Base-by-base conservation (phyloP, 2,329 filamentous ascomycete genomes). In the Aureobasidium leucospermi region DNA sequence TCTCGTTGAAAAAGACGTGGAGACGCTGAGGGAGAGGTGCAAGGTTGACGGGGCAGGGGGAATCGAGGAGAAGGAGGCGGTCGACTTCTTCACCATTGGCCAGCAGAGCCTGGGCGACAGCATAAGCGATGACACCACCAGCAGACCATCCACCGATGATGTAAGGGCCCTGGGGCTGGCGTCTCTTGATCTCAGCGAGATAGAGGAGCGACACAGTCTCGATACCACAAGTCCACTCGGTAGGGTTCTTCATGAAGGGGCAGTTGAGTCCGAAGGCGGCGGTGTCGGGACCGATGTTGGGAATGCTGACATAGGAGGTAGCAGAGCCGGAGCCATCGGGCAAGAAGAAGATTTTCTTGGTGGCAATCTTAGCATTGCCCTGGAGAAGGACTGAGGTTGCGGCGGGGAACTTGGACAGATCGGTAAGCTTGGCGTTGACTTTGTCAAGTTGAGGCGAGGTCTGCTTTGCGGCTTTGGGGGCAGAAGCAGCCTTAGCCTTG, bases 1-100 rank as follows among this genome's bases (percentile, higher is more conserved):
- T 86, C 49, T 81, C 79, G 58, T 85, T 86, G 67, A 90, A 89
- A 80, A 87, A 90, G 64, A 85, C 80, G 71, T 88, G 86, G 9
- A 90, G 81, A 63, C 79, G 76, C 23, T 75, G 74, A 5, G 78
- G 73, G 4, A 81, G 76, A 57, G 78, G 78, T 41, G 75, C 78
- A 36, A 81, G 75, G 64, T 76, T 71, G 61, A 81, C 75, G 0
- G 79, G 79, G 69, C 77, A 80, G 15, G 79, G 79, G 11, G 79
- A 76, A 67, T 82, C 79, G 60, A 81, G 78, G 38, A 82, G 73
- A 28, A 81, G 70, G 3, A 82, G 76, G 61, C 72, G 76, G 62
- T 79, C 77, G 11, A 81, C 76, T 60, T 74, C 72, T 61, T 82
- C 78, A 38, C 76, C 77, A 6, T 70, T 69, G 49, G 76, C 75